These are phyloP conservation scores for Cladosporium sp. DNA, from an alignment of 2,329 filamentous ascomycete genomes.

Conservation along the genomic window DNA sequence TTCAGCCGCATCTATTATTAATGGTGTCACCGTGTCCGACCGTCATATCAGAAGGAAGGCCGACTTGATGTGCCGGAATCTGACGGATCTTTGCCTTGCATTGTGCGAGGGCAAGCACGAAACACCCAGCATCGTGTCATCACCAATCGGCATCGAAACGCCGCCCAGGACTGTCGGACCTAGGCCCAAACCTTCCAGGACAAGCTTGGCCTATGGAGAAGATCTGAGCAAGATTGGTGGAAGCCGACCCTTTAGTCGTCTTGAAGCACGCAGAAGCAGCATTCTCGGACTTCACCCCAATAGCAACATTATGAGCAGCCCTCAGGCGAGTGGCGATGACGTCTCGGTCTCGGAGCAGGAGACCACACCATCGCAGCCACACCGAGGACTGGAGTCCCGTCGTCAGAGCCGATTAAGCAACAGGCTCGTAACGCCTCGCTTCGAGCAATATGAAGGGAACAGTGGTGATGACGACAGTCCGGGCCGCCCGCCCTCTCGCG, in stretches of 20 bases:
- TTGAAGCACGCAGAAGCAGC: conserved; percentile 42
- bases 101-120: conserved; percentile 47
- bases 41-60: conserved; percentile 84
- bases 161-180: background rate
- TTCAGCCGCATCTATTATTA: conserved; percentile 61
- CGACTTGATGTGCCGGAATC: conserved; percentile 84
- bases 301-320: conserved; percentile 20
- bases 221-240: conserved; percentile 3
- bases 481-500: conserved; percentile 44
- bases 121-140: conserved; percentile 18
- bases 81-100: conserved; percentile 89
- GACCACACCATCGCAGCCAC: conserved; percentile 23
- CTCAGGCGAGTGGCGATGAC: conserved; percentile 29
- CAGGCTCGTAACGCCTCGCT: conserved; percentile 34
- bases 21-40: conserved; percentile 63
- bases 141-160: conserved; percentile 18
- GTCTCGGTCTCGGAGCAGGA: conserved; percentile 26
- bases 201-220: conserved; percentile 8
- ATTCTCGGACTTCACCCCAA: conserved; percentile 25
- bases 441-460: conserved; percentile 23
- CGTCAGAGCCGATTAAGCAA: conserved; percentile 30
- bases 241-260: conserved; percentile 35
- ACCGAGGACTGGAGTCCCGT: conserved; percentile 14
- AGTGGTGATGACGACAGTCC: conserved; percentile 37
- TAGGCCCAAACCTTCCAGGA: background rate